These are phyloP conservation scores for Sporothrix phasma DNA, from an alignment of 2,329 filamentous ascomycete species.

Conservation along the genomic window DNA sequence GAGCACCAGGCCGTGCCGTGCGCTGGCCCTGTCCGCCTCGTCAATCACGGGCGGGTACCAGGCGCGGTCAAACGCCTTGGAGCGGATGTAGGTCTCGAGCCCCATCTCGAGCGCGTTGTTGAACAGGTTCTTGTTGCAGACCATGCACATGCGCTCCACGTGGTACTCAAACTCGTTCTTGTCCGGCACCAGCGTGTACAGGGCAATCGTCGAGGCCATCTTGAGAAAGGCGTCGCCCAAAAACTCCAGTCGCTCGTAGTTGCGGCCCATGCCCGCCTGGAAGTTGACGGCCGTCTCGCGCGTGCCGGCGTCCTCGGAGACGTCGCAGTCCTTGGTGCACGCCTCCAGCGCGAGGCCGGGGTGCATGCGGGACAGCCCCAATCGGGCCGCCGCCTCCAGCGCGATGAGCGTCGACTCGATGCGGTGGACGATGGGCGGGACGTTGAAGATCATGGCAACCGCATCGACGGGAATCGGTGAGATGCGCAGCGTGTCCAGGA, in stretches of 20 bases:
- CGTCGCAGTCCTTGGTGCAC: slow-evolving; percentile 85
- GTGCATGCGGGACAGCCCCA: slow-evolving; percentile 51
- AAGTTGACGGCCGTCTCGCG: slow-evolving; percentile 61
- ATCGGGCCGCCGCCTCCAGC: slow-evolving; percentile 57
- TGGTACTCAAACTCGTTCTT: slow-evolving; percentile 82
- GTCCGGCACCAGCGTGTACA: slow-evolving; percentile 67
- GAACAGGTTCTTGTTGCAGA: slow-evolving; percentile 87
- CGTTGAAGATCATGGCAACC: slow-evolving; percentile 62
- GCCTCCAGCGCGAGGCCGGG: slow-evolving; percentile 73
- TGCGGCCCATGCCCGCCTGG: slow-evolving; percentile 78
- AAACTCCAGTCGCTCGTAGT: slow-evolving; percentile 92
- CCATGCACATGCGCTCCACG: slow-evolving; percentile 77
- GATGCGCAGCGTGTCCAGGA: slow-evolving; percentile 65
- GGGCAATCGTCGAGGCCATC: slow-evolving; percentile 83
- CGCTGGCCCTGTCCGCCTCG: background rate
- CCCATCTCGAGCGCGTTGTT: slow-evolving; percentile 60
- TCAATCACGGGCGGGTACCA: slow-evolving; percentile 67
- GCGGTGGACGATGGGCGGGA: slow-evolving; percentile 77
- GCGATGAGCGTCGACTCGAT: slow-evolving; percentile 75
- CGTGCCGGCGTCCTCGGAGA: slow-evolving; percentile 59
- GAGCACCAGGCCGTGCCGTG: slow-evolving; percentile 48
- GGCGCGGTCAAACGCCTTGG: slow-evolving; percentile 66
- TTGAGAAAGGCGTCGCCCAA: slow-evolving; percentile 91
- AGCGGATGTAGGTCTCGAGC: slow-evolving; percentile 67
- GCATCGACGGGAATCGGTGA: slow-evolving; percentile 60